Percentiles rank a stretch among this genome's conserved stretches.
Evolutionary conservation across 2,329 filamentous ascomycete genomes (phyloP).

Genomic region (Diaporthe destruens): DNA sequence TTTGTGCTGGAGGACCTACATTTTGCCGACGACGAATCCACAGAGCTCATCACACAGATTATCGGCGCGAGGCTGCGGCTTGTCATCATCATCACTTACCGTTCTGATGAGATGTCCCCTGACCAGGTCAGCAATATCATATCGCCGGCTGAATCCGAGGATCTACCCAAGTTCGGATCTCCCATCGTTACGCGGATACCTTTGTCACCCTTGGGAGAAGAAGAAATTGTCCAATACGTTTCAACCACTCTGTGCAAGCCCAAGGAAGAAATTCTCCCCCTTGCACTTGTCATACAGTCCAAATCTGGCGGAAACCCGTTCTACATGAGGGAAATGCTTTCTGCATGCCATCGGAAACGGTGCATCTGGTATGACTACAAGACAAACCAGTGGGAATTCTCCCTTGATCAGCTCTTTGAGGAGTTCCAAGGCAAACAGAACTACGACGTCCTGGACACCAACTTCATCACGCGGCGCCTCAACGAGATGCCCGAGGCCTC

Average conservation of each 20-base stretch:
- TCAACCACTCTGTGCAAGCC: conserved; percentile 82
- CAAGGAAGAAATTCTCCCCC: conserved; percentile 77
- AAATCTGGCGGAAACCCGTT: conserved; percentile 92
- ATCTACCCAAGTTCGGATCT: conserved; percentile 59
- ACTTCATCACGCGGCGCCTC: conserved; percentile 84
- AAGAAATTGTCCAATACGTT: conserved; percentile 86
- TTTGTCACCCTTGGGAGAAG: conserved; percentile 80
- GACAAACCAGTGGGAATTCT: conserved; percentile 84
- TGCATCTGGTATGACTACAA: conserved; percentile 91
- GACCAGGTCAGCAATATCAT: conserved; percentile 68
- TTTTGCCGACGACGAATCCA: conserved; percentile 88
- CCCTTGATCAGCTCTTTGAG: conserved; percentile 86
- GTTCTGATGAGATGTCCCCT: conserved; percentile 72
- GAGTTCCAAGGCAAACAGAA: conserved; percentile 85
- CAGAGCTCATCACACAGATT: conserved; percentile 86
- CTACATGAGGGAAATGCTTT: conserved; percentile 91
- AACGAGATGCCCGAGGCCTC: conserved; percentile 80
- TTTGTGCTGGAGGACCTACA: conserved; percentile 91
- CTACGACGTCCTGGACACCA: conserved; percentile 83
- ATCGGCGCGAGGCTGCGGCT: conserved; percentile 83
- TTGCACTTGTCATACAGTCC: conserved; percentile 88
- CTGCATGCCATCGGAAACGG: conserved; percentile 82
- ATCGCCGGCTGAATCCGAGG: conserved; percentile 66
- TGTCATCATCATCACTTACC: conserved; percentile 83
- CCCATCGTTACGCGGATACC: conserved; percentile 76